Percentiles rank a stretch among this genome's conserved stretches.
Conservation (phyloP, 2,329 filamentous ascomycete genomes). For the Cyphellophora attinorum region DNA sequence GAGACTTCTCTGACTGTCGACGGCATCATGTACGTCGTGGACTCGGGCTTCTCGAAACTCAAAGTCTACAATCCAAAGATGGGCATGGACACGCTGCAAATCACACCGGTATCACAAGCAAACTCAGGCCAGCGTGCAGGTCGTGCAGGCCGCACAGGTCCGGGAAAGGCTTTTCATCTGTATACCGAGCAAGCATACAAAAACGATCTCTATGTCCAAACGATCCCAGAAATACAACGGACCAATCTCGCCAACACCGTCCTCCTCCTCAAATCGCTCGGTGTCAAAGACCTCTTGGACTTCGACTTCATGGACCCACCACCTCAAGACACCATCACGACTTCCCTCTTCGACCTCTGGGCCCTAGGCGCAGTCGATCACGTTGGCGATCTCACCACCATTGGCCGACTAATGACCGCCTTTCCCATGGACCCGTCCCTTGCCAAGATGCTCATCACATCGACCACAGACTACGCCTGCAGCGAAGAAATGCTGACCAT, state of each 20-base stretch:
- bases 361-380: conserved; percentile 89
- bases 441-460: conserved; percentile 88
- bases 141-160: conserved; percentile 85
- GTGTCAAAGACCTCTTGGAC: conserved; percentile 82
- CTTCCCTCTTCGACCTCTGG: conserved; percentile 95
- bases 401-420: conserved; percentile 88
- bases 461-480: conserved; percentile 79
- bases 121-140: conserved; percentile 91
- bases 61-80: conserved; percentile 98
- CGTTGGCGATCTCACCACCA: conserved; percentile 75
- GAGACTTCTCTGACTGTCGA: conserved; percentile 95
- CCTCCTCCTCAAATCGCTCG: conserved; percentile 75
- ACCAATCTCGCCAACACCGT: conserved; percentile 84
- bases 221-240: conserved; percentile 93
- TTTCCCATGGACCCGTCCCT: conserved; percentile 98
- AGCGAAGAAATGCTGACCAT: conserved; percentile 98
- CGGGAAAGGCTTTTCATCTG: conserved; percentile 87
- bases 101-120: conserved; percentile 94
- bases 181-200: conserved; percentile 93
- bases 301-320: conserved; percentile 99
- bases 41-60: conserved; percentile 90
- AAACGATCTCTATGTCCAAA: conserved; percentile 92
- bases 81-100: conserved; percentile 98
- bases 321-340: conserved; percentile 94
- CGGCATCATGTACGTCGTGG: conserved; percentile 91